Percentiles rank a stretch among this genome's conserved stretches.
These are phyloP conservation scores for Cucurbita maxima DNA, from an alignment of 306 rosid species.

Conservation along the genomic window DNA sequence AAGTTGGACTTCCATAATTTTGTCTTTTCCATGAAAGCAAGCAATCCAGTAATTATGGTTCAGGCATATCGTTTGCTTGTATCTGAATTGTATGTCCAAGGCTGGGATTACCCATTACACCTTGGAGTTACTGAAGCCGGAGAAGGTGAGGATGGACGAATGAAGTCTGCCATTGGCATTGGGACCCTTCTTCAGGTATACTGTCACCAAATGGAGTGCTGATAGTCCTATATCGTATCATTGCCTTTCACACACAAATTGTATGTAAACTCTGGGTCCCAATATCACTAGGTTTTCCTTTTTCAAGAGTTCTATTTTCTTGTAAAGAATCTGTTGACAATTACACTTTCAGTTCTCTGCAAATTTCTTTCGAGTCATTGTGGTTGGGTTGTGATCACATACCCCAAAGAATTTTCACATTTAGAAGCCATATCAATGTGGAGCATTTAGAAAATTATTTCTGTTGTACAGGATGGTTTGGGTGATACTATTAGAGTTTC, in stretches of 20 bases:
- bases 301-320: neutral
- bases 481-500: conserved; percentile 98
- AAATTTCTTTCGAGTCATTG: neutral
- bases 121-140: conserved; percentile 99
- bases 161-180: conserved; percentile 98
- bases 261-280: neutral
- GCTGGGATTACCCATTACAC: conserved; percentile 97
- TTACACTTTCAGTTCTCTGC: neutral
- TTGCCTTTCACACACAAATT: neutral
- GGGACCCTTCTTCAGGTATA: conserved; percentile 98
- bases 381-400: neutral
- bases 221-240: neutral
- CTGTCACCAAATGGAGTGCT: neutral
- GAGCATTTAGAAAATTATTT: neutral
- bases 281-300: neutral
- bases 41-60: conserved; percentile 98
- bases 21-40: conserved; percentile 95
- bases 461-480: conserved; percentile 65
- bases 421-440: neutral
- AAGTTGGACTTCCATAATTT: conserved; percentile 88
- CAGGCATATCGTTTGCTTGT: conserved; percentile 91
- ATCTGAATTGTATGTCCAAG: conserved; percentile 93
- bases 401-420: neutral
- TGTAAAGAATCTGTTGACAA: neutral
- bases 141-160: conserved; percentile 99